Base-by-base conservation (phyloP, 169 alveolate genomes). In the Cryptosporidium bovis region DNA sequence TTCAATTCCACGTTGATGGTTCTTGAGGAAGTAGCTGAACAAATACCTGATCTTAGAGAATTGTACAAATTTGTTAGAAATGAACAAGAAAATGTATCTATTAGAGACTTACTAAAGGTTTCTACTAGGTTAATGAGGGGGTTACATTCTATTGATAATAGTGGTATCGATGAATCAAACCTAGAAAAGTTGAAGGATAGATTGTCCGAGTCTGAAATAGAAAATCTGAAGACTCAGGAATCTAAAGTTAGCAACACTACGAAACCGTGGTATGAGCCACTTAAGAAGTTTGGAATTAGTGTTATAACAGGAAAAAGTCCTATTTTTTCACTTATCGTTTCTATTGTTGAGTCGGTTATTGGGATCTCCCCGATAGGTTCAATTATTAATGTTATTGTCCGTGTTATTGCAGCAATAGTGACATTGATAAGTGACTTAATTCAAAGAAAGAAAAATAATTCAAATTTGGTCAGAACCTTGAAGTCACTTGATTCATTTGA, bases 391-490 rank as follows among this genome's bases (percentile, higher is more conserved):
- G 18, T 62, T 15, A 29, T 77, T 77, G 77, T 77, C 2, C 65
- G 87, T 56, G 71, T 77, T 40, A 77, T 77, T 44, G 69, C 87
- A 27, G 87, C 87, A 20, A 77, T 77, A 24, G 71, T 77, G 0
- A 60, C 87, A 12, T 24, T 77, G 24, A 24, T 77, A 56, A 51
- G 46, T 77, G 87, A 77, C 10, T 33, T 77, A 6, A 62, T 77
- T 40, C 69, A 60, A 27, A 77, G 46, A 46, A 58, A 62, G 64
- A 77, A 62, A 8, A 62, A 15, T 8, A 77, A 77, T 60, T 55
- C 87, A 12, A 77, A 77, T 62, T 60, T 77, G 40, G 29, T 77
- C 3, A 33, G 87, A 27, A 62, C 50, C 1, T 62, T 77, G 27
- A 77, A 60, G 20, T 46, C 58, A 20, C 24, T 77, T 6, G 87